Evolutionary conservation across 768 basidiomycete species (phyloP).

Genomic region (Pleurotus cornucopiae): DNA sequence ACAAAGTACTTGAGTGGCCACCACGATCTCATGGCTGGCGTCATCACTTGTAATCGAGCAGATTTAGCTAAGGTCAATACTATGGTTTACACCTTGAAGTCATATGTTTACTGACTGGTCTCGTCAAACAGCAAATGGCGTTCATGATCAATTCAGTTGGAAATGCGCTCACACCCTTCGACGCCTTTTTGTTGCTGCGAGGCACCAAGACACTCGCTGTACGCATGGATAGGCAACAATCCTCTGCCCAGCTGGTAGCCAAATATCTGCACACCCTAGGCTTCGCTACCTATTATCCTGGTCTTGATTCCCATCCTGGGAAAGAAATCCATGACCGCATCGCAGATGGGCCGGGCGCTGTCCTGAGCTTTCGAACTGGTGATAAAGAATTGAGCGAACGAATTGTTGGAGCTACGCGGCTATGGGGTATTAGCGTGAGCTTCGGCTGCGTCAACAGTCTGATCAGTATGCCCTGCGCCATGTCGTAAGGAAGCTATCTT

Average conservation of each 20-base stretch:
- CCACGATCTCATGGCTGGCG: constrained; percentile 98
- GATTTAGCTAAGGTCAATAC: constrained; percentile 75
- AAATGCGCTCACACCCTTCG: constrained; percentile 92
- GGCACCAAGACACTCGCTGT: constrained; percentile 95
- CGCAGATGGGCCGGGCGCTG: constrained; percentile 88
- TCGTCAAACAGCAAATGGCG: constrained; percentile 61
- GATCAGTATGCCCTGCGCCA: constrained; percentile 98
- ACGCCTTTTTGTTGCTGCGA: constrained; percentile 92
- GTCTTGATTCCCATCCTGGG: constrained; percentile 76
- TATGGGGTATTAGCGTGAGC: constrained; percentile 98
- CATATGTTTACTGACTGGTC: constrained; percentile 7
- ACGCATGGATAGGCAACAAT: constrained; percentile 93
- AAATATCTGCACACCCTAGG: constrained; percentile 81
- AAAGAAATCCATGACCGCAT: constrained; percentile 88
- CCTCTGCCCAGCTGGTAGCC: constrained; percentile 78
- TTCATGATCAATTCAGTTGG: constrained; percentile 93
- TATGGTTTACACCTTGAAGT: background rate
- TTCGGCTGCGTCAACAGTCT: constrained; percentile 98
- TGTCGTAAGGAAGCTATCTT: constrained; percentile 83
- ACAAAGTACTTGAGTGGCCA: constrained; percentile 98
- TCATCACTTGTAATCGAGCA: constrained; percentile 87
- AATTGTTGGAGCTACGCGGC: constrained; percentile 85
- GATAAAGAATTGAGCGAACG: constrained; percentile 87
- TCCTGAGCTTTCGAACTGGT: constrained; percentile 91
- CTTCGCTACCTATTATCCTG: constrained; percentile 91